phyloP scores from a whole-genome alignment of 176 grass and related monocot species.

The Cenchrus fungigraminus region DNA sequence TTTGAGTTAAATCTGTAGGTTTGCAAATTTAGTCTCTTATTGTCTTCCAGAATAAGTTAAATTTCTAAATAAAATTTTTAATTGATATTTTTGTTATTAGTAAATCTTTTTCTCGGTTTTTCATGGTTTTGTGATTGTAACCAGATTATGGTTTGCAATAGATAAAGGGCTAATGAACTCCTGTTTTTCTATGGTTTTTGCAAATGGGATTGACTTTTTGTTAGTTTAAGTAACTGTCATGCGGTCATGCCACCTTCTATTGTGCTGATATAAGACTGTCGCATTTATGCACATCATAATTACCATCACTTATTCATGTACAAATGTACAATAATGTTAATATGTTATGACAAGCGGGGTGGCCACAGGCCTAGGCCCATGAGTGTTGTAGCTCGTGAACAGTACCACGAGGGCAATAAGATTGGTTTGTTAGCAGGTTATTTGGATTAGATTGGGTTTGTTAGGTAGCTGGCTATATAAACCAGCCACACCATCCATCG shows the following conservation, averaged over 20 bases:
- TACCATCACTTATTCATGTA: background rate
- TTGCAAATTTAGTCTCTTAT: background rate
- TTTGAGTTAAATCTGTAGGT: constrained; percentile 9
- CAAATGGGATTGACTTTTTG: background rate
- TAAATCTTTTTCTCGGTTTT: constrained; percentile 3
- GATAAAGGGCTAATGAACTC: constrained; percentile 6
- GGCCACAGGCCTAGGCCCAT: too few relatives aligned
- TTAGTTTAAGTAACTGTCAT: background rate
- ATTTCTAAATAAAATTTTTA: background rate
- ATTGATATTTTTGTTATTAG: background rate
- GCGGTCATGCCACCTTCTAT: background rate
- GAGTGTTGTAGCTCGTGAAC: too few relatives aligned
- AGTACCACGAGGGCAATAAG: too few relatives aligned
- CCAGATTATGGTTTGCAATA: background rate
- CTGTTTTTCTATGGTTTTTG: background rate
- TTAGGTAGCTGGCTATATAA: too few relatives aligned
- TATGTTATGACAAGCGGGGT: too few relatives aligned
- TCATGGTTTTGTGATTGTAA: background rate
- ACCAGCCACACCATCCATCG: too few relatives aligned
- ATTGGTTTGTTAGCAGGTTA: too few relatives aligned
- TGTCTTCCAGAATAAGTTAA: background rate
- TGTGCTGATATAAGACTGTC: background rate
- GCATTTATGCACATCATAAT: background rate
- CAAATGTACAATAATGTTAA: background rate
- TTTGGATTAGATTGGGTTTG: too few relatives aligned